Conservation (phyloP, 177 flowering plant genomes). For the Vitis hybrid region DNA sequence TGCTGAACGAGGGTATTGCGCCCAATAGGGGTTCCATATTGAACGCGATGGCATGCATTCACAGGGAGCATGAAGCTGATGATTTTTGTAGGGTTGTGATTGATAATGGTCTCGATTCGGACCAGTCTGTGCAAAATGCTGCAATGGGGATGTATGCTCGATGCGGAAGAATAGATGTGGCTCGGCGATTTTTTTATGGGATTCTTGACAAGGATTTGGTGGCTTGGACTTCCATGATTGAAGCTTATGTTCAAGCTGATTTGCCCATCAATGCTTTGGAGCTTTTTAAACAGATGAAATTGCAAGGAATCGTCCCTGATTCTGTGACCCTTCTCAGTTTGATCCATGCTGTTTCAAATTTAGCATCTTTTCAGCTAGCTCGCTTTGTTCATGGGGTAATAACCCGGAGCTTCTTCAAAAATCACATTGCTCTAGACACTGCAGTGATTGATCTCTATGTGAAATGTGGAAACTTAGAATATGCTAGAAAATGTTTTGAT, state of each 20-base stretch:
- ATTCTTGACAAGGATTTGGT: constrained; percentile 28
- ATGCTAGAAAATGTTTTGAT: constrained; percentile 22
- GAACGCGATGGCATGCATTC: constrained; percentile 30
- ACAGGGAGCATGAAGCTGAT: constrained; percentile 16
- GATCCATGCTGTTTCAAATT: constrained; percentile 20
- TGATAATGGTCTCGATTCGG: constrained; percentile 18
- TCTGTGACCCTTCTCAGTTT: constrained; percentile 24
- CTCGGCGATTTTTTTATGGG: constrained; percentile 18
- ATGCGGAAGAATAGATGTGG: constrained; percentile 28
- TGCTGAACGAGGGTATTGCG: constrained; percentile 24
- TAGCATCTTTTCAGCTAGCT: constrained; percentile 21
- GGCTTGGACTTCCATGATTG: constrained; percentile 36
- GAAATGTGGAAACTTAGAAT: constrained; percentile 28
- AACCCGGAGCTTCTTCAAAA: constrained; percentile 6
- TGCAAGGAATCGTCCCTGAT: constrained; percentile 17
- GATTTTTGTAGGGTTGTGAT: constrained; percentile 18
- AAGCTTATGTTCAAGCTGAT: constrained; percentile 25
- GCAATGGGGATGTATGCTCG: constrained; percentile 27
- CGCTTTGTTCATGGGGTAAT: constrained; percentile 25
- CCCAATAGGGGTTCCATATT: constrained; percentile 23
- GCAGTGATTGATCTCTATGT: constrained; percentile 30
- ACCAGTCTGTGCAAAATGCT: constrained; percentile 28
- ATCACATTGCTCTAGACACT: constrained; percentile 15
- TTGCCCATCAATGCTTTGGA: constrained; percentile 21
- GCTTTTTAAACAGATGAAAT: constrained; percentile 19